Percentiles rank a stretch among this genome's conserved stretches.
Evolutionary conservation across 345 rosid genomes (phyloP).

Genomic region (Pelargonium nanum): DNA sequence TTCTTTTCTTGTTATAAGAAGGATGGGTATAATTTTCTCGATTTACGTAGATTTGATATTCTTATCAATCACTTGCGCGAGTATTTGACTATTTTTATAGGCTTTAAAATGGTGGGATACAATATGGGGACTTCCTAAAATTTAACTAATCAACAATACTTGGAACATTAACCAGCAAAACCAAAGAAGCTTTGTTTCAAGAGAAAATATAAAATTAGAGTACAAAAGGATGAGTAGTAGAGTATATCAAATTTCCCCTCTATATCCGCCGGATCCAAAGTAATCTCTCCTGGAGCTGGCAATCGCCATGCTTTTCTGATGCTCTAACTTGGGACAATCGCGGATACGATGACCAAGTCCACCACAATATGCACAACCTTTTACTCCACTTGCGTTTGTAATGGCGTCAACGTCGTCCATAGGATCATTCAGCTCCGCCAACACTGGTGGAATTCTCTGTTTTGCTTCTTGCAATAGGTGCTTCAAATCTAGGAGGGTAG

Average conservation of each 20-base stretch:
- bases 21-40: too few species aligned
- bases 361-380: conserved; percentile 94
- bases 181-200: background rate
- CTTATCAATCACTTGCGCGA: too few species aligned
- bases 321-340: conserved; percentile 86
- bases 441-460: conserved; percentile 58
- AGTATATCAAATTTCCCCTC: conserved; percentile 54
- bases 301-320: conserved; percentile 68
- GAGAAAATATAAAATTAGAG: background rate
- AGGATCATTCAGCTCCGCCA: conserved; percentile 48
- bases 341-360: conserved; percentile 86
- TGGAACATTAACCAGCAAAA: background rate
- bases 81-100: too few species aligned
- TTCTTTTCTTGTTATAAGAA: too few species aligned
- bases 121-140: too few species aligned
- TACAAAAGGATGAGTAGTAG: background rate
- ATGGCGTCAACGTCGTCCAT: conserved; percentile 70
- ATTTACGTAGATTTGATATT: too few species aligned
- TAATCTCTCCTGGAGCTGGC: conserved; percentile 77
- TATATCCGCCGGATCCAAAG: conserved; percentile 84
- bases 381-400: conserved; percentile 55
- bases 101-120: too few species aligned
- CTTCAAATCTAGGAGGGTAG: conserved; percentile 74
- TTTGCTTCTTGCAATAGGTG: conserved; percentile 40
- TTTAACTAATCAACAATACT: too few species aligned